A percentile compares a stretch with the other conserved stretches of the same genome.
Conservation (phyloP, 2,329 filamentous ascomycete genomes). For the Colletotrichum tamarilloi region DNA sequence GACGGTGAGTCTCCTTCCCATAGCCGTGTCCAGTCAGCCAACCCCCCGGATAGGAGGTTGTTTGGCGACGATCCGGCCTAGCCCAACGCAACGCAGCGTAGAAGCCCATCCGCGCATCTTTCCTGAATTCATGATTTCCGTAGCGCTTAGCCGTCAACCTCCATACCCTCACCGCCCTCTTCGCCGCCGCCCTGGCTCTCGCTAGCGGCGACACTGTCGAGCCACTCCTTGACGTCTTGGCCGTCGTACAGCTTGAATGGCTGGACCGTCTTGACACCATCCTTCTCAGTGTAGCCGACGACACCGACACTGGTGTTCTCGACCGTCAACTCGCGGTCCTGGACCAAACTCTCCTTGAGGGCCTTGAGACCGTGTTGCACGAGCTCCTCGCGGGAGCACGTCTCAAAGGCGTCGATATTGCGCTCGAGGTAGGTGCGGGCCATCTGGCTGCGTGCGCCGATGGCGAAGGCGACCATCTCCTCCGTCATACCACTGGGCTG, state of each 20-base stretch:
- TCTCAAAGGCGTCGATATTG: conserved; percentile 85
- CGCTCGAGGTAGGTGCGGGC: conserved; percentile 96
- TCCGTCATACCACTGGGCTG: conserved; percentile 95
- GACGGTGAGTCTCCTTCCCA: conserved; percentile 11
- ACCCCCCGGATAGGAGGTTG: neutral
- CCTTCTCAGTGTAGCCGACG: conserved; percentile 70
- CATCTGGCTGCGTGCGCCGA: conserved; percentile 97
- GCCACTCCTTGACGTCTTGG: conserved; percentile 84
- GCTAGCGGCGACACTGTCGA: conserved; percentile 75
- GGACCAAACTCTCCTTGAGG: conserved; percentile 93
- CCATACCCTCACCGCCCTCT: conserved; percentile 50
- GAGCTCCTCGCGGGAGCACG: conserved; percentile 83
- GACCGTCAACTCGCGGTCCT: conserved; percentile 97
- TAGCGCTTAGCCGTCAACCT: conserved; percentile 44
- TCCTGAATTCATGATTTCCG: neutral
- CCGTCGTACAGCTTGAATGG: conserved; percentile 93
- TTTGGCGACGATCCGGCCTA: neutral
- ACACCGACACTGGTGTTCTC: conserved; percentile 96
- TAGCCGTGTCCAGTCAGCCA: neutral
- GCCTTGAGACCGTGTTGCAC: conserved; percentile 91
- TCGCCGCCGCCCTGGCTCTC: conserved; percentile 58
- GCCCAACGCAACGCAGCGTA: conserved; percentile 15
- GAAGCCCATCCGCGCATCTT: neutral
- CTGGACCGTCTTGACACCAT: conserved; percentile 70
- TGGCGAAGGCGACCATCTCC: conserved; percentile 96